Conservation (phyloP, 2,329 filamentous ascomycete species). For the Talaromyces sp. region DNA sequence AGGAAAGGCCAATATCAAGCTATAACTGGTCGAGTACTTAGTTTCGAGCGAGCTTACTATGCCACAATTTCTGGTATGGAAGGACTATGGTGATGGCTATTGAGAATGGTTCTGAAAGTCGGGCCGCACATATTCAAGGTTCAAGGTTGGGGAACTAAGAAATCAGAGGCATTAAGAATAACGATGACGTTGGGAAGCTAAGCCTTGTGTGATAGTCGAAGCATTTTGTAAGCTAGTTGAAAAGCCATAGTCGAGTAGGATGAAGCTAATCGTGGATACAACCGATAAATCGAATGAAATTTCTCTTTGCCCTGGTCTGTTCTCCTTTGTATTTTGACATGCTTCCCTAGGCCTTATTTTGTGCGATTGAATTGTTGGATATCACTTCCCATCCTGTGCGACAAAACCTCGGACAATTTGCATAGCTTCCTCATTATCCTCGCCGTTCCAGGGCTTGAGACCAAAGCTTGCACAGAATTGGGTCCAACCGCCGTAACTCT, state of each 20-base stretch:
- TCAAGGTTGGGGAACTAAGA: neutral
- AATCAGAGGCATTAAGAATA: neutral
- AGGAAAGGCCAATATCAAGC: too few species aligned
- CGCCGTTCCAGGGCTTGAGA: conserved; percentile 26
- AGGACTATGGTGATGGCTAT: too few species aligned
- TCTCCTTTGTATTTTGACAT: neutral
- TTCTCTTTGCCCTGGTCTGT: neutral
- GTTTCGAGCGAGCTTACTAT: too few species aligned
- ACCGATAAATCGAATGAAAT: neutral
- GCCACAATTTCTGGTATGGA: too few species aligned
- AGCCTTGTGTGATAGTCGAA: neutral
- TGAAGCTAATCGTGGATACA: neutral
- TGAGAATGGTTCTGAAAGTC: too few species aligned
- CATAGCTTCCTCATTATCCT: conserved; percentile 26
- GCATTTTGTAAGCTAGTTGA: neutral
- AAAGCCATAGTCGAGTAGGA: neutral
- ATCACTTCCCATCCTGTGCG: neutral
- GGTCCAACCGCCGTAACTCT: conserved; percentile 30
- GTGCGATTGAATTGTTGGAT: neutral
- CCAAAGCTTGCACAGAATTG: conserved; percentile 24
- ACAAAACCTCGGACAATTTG: conserved; percentile 3
- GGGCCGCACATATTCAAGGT: neutral
- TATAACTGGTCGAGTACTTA: too few species aligned
- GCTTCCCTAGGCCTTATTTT: neutral
- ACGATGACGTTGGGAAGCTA: neutral